A percentile compares a stretch with the other conserved stretches of the same genome.
Evolutionary conservation across 768 basidiomycete genomes (phyloP).

Genomic region (Hericium erinaceus): DNA sequence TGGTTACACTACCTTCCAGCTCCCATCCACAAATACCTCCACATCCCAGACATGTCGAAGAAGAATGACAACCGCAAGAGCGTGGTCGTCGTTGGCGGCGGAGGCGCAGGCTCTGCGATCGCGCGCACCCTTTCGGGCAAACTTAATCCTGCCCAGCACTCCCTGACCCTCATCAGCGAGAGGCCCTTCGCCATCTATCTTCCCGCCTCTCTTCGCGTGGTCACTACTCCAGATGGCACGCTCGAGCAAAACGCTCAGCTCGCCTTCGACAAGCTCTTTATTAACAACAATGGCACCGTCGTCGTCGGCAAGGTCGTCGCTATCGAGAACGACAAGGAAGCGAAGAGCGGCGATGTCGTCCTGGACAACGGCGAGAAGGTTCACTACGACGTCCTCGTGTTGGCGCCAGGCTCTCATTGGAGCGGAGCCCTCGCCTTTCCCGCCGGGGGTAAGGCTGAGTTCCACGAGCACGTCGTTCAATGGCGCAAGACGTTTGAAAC

Average conservation of each 20-base stretch:
- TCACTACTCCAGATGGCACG: constrained; percentile 13
- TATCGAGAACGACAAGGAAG: constrained; percentile 25
- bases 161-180: constrained; percentile 14
- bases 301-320: constrained; percentile 27
- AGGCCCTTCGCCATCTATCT: constrained; percentile 12
- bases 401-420: constrained; percentile 11
- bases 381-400: constrained; percentile 9
- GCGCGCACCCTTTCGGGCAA: constrained; percentile 11
- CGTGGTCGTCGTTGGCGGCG: constrained; percentile 22
- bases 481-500: constrained; percentile 24
- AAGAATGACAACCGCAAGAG: not conserved
- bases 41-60: not conserved
- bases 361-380: constrained; percentile 7
- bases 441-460: constrained; percentile 14
- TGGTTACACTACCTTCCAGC: not conserved
- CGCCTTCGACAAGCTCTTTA: constrained; percentile 41
- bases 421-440: constrained; percentile 31
- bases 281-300: constrained; percentile 33
- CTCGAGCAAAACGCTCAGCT: constrained; percentile 22
- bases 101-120: constrained; percentile 13
- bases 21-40: not conserved
- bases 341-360: constrained; percentile 3
- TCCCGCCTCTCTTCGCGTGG: constrained; percentile 14
- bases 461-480: constrained; percentile 11
- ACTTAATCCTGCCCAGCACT: constrained; percentile 8